Evolutionary conservation across 2,329 filamentous ascomycete genomes (phyloP), one percentile per base, ranked within the genome.

Genomic region (Zasmidium cellare): DNA sequence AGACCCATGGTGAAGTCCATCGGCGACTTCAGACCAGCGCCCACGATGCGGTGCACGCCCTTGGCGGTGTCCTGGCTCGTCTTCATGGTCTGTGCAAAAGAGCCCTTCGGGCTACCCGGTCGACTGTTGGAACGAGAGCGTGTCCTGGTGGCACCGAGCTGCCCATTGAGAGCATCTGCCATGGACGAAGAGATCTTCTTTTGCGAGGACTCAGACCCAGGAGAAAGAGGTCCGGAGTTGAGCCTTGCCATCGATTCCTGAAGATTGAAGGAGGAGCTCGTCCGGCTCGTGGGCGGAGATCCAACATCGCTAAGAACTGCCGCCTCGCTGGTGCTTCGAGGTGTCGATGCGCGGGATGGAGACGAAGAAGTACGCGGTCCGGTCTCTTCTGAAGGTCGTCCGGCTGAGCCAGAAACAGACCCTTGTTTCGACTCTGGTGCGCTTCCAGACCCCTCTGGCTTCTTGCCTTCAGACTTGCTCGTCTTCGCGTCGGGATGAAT

Each of bases 1-100:
- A 96, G 75, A 1, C 88, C 89, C 51, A 96, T 77, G 20, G 90
- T 91, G 65, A 96, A 90, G 72, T 96, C 91, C 82, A 96, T 88
- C 0, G 92, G 92, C 0, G 87, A 87, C 69, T 89, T 90, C 60
- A 93, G 67, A 14, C 71, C 71, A 19, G 73, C 72, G 12, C 69
- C 69, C 3, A 74, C 61, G 28, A 75, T 74, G 22, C 68, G 68
- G n/a, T 67, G 62, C 9, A 75, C 66, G 7, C 73, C 73, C 57
- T 74, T 73, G 9, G 68, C 65, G 16, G 73, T 74, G 28, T 60
- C 71, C 44, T 62, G 60, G 31, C 60, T 68, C 20, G 65, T 73
- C 23, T 69, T 65, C 18, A 72, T 57, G 11, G 55, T 51, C 14
- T 58, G 51, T 28, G 52, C 49, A 11, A 53, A 56, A n/a, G 55